Conservation (phyloP, 306 rosid genomes). For the Trichosanthes cucumerina region DNA sequence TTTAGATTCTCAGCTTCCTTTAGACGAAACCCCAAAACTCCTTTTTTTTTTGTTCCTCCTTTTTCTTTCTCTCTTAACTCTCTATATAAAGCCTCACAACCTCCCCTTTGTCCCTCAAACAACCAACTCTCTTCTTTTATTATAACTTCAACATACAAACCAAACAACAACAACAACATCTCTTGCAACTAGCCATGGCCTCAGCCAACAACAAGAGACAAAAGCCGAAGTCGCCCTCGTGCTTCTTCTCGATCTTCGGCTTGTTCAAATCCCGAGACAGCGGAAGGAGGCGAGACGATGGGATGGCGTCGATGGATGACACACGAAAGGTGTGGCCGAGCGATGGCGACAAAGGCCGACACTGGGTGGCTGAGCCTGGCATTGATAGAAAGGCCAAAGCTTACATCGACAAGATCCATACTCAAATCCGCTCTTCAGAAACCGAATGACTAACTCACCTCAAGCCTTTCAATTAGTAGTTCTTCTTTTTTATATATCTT, state of each 20-base stretch:
- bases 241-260: neutral
- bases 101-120: neutral
- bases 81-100: neutral
- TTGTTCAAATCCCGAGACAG: neutral
- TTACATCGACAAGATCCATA: neutral
- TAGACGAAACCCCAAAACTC: neutral
- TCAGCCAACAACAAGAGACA: neutral
- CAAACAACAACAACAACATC: neutral
- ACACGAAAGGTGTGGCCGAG: conserved; percentile 4
- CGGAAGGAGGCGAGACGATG: neutral
- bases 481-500: neutral
- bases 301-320: neutral
- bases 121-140: neutral
- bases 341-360: neutral
- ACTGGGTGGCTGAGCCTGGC: conserved; percentile 8
- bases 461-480: neutral
- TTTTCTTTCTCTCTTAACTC: neutral
- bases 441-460: neutral
- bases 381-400: conserved; percentile 1
- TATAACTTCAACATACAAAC: neutral
- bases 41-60: neutral
- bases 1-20: neutral
- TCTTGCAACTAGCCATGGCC: neutral
- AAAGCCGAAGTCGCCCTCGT: neutral
- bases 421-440: neutral